These are phyloP conservation scores for Phytophthora sp. DNA, from an alignment of 352 stramenopile genomes.

Conservation along the genomic window DNA sequence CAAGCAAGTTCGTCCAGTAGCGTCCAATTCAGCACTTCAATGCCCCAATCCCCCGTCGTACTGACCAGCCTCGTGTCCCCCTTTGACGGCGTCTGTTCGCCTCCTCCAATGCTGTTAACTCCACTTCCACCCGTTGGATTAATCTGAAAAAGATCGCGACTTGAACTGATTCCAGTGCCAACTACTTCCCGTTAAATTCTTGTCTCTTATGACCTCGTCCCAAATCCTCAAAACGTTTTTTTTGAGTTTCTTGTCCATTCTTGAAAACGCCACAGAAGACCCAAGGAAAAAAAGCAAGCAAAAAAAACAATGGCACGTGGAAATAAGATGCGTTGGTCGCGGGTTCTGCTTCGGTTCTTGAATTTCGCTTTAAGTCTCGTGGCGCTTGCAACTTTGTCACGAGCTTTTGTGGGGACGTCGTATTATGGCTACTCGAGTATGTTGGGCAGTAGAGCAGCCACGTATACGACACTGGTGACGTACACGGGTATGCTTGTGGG, in stretches of 20 bases:
- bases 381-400: constrained; percentile 63
- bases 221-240: constrained; percentile 22
- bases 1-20: constrained; percentile 13
- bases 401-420: constrained; percentile 60
- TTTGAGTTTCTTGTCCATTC: constrained; percentile 19
- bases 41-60: constrained; percentile 27
- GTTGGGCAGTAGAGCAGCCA: constrained; percentile 63
- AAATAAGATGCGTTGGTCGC: constrained; percentile 34
- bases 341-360: constrained; percentile 62
- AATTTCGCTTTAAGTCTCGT: constrained; percentile 64
- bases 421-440: constrained; percentile 81
- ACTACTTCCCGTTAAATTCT: constrained; percentile 1
- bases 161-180: neutral
- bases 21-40: too few species aligned
- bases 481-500: constrained; percentile 75
- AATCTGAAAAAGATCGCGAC: constrained; percentile 12
- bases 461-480: constrained; percentile 62
- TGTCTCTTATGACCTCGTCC: constrained; percentile 25
- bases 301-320: constrained; percentile 37
- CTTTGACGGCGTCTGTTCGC: constrained; percentile 24
- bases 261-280: constrained; percentile 17
- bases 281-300: constrained; percentile 2
- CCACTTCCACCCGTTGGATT: constrained; percentile 11
- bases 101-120: constrained; percentile 6
- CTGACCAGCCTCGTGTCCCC: constrained; percentile 35